Conservation (phyloP, 768 basidiomycete genomes). For the Leccinum rimulosum region DNA sequence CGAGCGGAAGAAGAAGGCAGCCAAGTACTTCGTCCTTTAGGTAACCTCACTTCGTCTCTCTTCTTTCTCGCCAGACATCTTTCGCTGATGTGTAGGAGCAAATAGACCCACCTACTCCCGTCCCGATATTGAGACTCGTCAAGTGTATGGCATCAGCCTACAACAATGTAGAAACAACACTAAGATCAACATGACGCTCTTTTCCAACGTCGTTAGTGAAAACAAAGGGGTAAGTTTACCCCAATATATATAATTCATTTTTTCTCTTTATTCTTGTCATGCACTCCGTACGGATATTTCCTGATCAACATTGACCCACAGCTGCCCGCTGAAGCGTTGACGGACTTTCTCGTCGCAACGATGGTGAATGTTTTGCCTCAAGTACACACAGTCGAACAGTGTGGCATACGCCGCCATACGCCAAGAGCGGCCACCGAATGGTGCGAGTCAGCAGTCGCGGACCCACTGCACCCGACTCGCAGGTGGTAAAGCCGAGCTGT, state of each 20-base stretch:
- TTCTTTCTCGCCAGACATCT: background rate
- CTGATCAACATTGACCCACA: slow-evolving; percentile 28
- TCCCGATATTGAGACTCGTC: slow-evolving; percentile 81
- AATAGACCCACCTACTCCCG: slow-evolving; percentile 88
- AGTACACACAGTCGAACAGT: slow-evolving; percentile 99
- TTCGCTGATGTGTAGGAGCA: slow-evolving; percentile 30
- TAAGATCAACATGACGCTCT: slow-evolving; percentile 78
- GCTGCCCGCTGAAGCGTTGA: slow-evolving; percentile 74
- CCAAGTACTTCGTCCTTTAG: slow-evolving; percentile 97
- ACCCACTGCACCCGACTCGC: slow-evolving; percentile 99
- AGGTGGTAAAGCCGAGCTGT: slow-evolving; percentile 96
- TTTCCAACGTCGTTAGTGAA: slow-evolving; percentile 85
- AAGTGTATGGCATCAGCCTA: slow-evolving; percentile 89
- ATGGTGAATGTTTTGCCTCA: slow-evolving; percentile 62
- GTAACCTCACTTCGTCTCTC: slow-evolving; percentile 37
- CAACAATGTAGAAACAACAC: slow-evolving; percentile 90
- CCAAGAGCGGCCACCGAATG: slow-evolving; percentile 92
- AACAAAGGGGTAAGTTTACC: slow-evolving; percentile 69
- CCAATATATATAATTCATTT: background rate
- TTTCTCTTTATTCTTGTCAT: background rate
- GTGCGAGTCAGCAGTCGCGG: slow-evolving; percentile 97
- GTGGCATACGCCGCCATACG: slow-evolving; percentile 68
- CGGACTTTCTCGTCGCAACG: slow-evolving; percentile 95
- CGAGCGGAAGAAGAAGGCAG: slow-evolving; percentile 92
- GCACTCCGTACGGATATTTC: background rate